A percentile compares a stretch with the other conserved stretches of the same genome.
These are phyloP conservation scores for Cladosporium halotolerans DNA, from an alignment of 2,329 filamentous ascomycete species.

Conservation along the genomic window DNA sequence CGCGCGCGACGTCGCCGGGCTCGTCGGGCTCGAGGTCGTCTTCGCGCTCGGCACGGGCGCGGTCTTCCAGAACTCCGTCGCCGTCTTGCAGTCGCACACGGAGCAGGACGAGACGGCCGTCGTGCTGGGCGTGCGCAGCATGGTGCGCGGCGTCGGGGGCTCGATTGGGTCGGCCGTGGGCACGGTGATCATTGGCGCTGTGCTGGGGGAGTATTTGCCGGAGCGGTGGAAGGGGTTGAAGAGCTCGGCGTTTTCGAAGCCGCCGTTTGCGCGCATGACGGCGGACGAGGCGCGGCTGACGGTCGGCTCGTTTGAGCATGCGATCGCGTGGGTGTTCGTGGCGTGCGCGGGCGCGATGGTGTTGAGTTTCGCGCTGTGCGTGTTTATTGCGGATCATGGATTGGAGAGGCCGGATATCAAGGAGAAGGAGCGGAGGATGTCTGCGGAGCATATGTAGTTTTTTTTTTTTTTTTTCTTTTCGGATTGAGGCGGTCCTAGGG, in stretches of 20 bases:
- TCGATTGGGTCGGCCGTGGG: conserved; percentile 19
- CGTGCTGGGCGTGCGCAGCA: conserved; percentile 19
- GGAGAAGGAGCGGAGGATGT: conserved; percentile 9
- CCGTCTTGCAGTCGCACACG: conserved; percentile 19
- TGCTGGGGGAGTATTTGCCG: conserved; percentile 8
- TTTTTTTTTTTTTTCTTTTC: not conserved
- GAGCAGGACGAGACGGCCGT: conserved; percentile 14
- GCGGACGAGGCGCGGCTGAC: conserved; percentile 3
- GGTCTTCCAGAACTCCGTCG: conserved; percentile 22
- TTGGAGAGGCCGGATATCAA: conserved; percentile 6
- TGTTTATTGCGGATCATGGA: conserved; percentile 5
- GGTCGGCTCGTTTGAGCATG: conserved; percentile 12
- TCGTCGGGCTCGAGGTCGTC: conserved; percentile 15
- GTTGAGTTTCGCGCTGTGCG: conserved; percentile 6
- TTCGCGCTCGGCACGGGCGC: conserved; percentile 20
- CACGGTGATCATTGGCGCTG: conserved; percentile 11
- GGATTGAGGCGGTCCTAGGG: too few relatives aligned
- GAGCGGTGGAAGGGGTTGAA: conserved; percentile 6
- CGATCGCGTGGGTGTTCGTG: conserved; percentile 14
- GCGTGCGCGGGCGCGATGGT: conserved; percentile 13
- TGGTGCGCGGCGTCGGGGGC: conserved; percentile 20
- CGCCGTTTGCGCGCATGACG: conserved; percentile 4
- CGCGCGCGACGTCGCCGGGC: not conserved
- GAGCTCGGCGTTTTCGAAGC: conserved; percentile 13
- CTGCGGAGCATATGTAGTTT: not conserved